A percentile compares a stretch with the other conserved stretches of the same genome.
These are phyloP conservation scores for Epichloe coenophiala DNA, from an alignment of 2,329 filamentous ascomycete species.

Conservation along the genomic window DNA sequence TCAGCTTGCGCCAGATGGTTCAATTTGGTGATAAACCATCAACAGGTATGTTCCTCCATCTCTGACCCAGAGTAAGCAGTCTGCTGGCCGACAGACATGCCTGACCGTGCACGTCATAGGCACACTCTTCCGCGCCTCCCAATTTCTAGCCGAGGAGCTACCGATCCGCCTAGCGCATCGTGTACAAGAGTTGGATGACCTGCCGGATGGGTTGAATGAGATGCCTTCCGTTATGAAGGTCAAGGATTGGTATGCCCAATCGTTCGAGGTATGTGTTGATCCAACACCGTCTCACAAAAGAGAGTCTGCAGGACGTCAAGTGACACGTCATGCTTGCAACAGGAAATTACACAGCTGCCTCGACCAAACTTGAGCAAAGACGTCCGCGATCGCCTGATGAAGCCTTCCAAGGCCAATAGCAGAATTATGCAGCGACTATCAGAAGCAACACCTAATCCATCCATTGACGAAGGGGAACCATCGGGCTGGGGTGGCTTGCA, in stretches of 20 bases:
- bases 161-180: conserved; percentile 93
- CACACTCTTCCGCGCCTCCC: conserved; percentile 91
- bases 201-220: conserved; percentile 91
- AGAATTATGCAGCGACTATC: conserved; percentile 60
- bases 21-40: conserved; percentile 94
- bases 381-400: conserved; percentile 65
- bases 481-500: conserved; percentile 39
- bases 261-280: conserved; percentile 69
- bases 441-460: conserved; percentile 81
- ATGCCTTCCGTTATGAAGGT: conserved; percentile 96
- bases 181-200: conserved; percentile 80
- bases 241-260: conserved; percentile 98
- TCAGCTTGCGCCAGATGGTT: conserved; percentile 96
- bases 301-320: background rate
- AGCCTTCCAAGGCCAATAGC: conserved; percentile 42
- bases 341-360: conserved; percentile 86
- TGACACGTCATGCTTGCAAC: conserved; percentile 3
- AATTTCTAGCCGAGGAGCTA: conserved; percentile 96
- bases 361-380: conserved; percentile 65
- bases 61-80: conserved; percentile 52
- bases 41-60: conserved; percentile 46
- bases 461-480: conserved; percentile 74
- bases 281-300: background rate
- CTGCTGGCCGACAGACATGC: conserved; percentile 37
- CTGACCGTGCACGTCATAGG: conserved; percentile 35